Percentiles rank a stretch among this genome's conserved stretches.
Conservation (phyloP, 1,284 basidiomycete species). For the Laetiporus sulphureus region DNA sequence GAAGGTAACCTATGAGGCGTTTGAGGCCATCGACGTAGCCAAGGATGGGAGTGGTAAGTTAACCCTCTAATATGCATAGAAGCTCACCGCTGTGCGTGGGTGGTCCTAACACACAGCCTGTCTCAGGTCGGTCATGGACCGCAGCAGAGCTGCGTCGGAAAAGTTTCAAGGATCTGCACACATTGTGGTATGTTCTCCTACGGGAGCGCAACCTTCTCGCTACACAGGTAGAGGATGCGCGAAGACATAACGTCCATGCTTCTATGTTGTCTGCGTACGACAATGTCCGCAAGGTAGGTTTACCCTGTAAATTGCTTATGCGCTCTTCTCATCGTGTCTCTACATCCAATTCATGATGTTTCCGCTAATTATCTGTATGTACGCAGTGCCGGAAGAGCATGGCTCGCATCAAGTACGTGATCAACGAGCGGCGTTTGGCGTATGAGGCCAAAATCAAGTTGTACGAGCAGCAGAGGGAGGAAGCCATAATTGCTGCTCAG, state of each 20-base stretch:
- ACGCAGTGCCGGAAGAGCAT: conserved; percentile 89
- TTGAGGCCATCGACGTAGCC: conserved; percentile 42
- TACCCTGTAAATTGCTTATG: not conserved
- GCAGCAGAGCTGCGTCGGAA: conserved; percentile 83
- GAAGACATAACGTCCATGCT: conserved; percentile 42
- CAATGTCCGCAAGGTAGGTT: conserved; percentile 13
- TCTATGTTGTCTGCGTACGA: conserved; percentile 3
- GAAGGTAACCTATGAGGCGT: conserved; percentile 29
- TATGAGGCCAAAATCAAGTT: conserved; percentile 61
- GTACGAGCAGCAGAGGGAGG: conserved; percentile 26
- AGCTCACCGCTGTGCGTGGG: conserved; percentile 15
- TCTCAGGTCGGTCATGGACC: conserved; percentile 77
- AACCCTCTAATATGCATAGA: conserved; percentile 11
- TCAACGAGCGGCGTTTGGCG: conserved; percentile 88
- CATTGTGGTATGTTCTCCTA: conserved; percentile 85
- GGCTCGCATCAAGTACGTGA: conserved; percentile 91
- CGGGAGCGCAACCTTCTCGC: conserved; percentile 85
- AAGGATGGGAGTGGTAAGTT: conserved; percentile 31
- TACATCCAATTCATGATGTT: not conserved
- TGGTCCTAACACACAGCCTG: conserved; percentile 1
- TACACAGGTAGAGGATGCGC: conserved; percentile 77
- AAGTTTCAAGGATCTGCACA: conserved; percentile 88
- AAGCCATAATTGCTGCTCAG: conserved; percentile 4
- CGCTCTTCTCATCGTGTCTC: not conserved
- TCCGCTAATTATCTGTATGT: not conserved